Percentiles rank a stretch among this genome's conserved stretches.
phyloP scores from a whole-genome alignment of 1,284 basidiomycete species.

The Cutaneotrichosporon daszewskae region DNA sequence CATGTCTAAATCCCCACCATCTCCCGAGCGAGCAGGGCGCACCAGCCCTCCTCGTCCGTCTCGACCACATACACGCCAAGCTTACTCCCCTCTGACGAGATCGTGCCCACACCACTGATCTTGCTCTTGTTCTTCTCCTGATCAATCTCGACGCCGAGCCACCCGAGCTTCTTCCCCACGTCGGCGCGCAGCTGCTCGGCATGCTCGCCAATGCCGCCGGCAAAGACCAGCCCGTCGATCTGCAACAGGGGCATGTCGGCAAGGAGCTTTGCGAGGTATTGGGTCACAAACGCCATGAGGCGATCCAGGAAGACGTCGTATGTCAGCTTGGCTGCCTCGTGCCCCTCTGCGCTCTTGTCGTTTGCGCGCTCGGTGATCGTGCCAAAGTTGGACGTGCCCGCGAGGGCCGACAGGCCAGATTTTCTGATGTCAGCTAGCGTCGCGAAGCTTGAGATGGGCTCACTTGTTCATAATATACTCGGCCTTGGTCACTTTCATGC shows the following conservation, averaged over 20 bases:
- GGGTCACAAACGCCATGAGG: slow-evolving; percentile 63
- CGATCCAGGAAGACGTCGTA: slow-evolving; percentile 71
- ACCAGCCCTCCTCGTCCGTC: slow-evolving; percentile 52
- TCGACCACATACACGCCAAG: slow-evolving; percentile 49
- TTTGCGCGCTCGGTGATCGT: slow-evolving; percentile 49
- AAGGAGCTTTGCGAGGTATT: slow-evolving; percentile 66
- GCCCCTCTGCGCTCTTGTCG: slow-evolving; percentile 10
- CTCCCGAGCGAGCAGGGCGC: slow-evolving; percentile 33
- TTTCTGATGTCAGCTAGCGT: slow-evolving; percentile 25
- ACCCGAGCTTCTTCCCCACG: slow-evolving; percentile 54
- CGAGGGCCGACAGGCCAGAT: slow-evolving; percentile 63
- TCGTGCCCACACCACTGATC: slow-evolving; percentile 34
- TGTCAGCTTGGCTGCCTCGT: slow-evolving; percentile 53
- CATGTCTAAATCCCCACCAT: slow-evolving; percentile 28
- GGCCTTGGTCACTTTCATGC: slow-evolving; percentile 58
- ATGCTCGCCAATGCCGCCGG: slow-evolving; percentile 78
- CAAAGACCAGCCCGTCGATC: slow-evolving; percentile 75
- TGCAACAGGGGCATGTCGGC: slow-evolving; percentile 38
- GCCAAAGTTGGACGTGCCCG: slow-evolving; percentile 71
- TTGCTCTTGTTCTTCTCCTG: slow-evolving; percentile 47
- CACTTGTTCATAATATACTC: slow-evolving; percentile 73
- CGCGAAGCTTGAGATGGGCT: slow-evolving; percentile 33
- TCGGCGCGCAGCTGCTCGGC: slow-evolving; percentile 58
- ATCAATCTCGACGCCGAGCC: slow-evolving; percentile 58
- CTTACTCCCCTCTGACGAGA: slow-evolving; percentile 41